Evolutionary conservation across 169 alveolate species (phyloP), one percentile per base, ranked within the genome.

Genomic region (Eimeria acervulina): DNA sequence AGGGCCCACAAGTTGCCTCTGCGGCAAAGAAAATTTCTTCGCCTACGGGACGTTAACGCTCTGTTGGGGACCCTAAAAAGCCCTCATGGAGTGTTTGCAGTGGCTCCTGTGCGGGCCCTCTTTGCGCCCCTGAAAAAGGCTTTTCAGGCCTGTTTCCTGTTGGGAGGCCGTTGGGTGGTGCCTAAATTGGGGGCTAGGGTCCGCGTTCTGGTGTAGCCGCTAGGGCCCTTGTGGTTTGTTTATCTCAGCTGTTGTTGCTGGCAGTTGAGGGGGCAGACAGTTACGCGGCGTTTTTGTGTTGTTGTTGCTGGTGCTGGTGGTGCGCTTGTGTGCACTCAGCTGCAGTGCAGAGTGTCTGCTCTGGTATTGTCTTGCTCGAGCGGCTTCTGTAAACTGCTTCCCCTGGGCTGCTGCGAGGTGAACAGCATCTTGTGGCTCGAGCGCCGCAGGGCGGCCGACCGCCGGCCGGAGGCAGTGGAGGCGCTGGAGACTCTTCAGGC

Each of bases 321-420:
- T 40, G 87, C 87, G 51, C 63, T n/a, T 47, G 44, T 84, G 59
- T 31, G 47, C 21, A 26, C n/a, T 40, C 92, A 84, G 92, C 92
- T 84, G 10, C 92, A 84, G 63, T 84, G 92, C 92, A 78, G 92
- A 8, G 76, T 84, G 42, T 31, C 61, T 21, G 74, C 51, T 0
- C 38, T 84, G 92, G 63, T 55, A 3, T 26, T 84, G 52, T 55
- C 92, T 15, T 55, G 78, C 63, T 40, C 74, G 44, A 17, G 15
- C 52, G 44, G 23, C 80, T 36, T 84, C 78, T 51, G 80, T 33
- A 84, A 84, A 68, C 76, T 55, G 47, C 76, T 84, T 19, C 92
- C 92, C 23, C 33, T 84, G 78, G 92, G 92, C 23, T 81, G 44
- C 28, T 31, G 40, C 12, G 59, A 52, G 42, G 90, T 10, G 44